Evolutionary conservation across 2,329 filamentous ascomycete species (phyloP).

Genomic region (Beauveria sp.): DNA sequence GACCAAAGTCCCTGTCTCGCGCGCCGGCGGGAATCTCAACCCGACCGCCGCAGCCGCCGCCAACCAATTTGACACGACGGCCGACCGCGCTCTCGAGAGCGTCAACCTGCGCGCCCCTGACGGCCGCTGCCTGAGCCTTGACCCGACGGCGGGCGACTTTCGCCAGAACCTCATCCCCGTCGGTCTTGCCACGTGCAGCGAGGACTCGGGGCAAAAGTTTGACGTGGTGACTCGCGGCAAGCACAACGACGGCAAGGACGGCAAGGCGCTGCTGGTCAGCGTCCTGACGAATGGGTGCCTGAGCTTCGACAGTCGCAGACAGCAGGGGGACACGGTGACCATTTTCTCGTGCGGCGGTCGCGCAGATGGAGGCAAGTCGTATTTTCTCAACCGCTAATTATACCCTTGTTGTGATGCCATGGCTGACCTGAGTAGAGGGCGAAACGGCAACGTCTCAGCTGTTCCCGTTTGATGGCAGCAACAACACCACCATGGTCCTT

Average conservation of each 20-base stretch:
- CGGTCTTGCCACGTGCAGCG: constrained; percentile 35
- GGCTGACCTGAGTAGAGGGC: constrained; percentile 26
- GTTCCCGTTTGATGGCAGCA: constrained; percentile 37
- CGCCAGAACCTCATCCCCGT: constrained; percentile 46
- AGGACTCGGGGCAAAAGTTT: constrained; percentile 39
- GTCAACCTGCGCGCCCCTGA: constrained; percentile 39
- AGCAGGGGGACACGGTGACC: constrained; percentile 37
- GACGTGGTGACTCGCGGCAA: constrained; percentile 42
- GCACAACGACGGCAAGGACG: constrained; percentile 37
- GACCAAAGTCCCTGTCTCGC: constrained; percentile 38
- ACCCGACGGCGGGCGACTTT: constrained; percentile 46
- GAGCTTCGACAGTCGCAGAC: constrained; percentile 39
- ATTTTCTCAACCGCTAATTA: neutral
- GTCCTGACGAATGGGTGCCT: constrained; percentile 44
- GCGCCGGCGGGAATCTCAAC: constrained; percentile 41
- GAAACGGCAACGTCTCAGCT: constrained; percentile 41
- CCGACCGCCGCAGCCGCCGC: constrained; percentile 43
- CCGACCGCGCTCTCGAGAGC: constrained; percentile 36
- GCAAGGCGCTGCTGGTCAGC: constrained; percentile 39
- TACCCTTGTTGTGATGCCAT: neutral
- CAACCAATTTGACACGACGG: constrained; percentile 38
- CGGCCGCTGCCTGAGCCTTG: constrained; percentile 43
- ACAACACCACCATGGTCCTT: constrained; percentile 29
- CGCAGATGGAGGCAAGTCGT: constrained; percentile 36
- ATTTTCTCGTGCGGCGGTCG: constrained; percentile 46